A percentile compares a stretch with the other conserved stretches of the same genome.
phyloP scores from a whole-genome alignment of 1,284 basidiomycete genomes.

The Gomphus bonarii region DNA sequence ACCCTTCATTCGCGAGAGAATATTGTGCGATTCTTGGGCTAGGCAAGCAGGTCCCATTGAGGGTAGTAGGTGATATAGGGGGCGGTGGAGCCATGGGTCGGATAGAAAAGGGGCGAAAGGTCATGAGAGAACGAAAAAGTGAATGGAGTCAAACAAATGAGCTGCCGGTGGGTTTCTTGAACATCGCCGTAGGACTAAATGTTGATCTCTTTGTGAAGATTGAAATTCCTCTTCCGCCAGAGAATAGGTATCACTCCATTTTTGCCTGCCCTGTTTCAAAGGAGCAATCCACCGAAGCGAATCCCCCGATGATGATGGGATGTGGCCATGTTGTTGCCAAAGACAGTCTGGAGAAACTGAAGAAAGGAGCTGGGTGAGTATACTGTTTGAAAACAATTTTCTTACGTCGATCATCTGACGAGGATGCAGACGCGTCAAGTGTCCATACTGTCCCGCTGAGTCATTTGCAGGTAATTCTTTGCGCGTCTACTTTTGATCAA shows the following conservation, averaged over 20 bases:
- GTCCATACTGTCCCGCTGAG: constrained; percentile 83
- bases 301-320: constrained; percentile 95
- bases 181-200: not conserved
- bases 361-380: constrained; percentile 78
- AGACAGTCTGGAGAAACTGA: constrained; percentile 78
- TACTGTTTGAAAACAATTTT: not conserved
- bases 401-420: constrained; percentile 4
- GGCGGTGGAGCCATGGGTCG: constrained; percentile 80
- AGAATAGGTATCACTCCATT: constrained; percentile 90
- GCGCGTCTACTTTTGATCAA: constrained; percentile 58
- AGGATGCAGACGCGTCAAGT: constrained; percentile 62
- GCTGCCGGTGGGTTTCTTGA: constrained; percentile 57
- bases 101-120: constrained; percentile 86
- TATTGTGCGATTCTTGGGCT: constrained; percentile 83
- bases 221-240: constrained; percentile 81
- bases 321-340: constrained; percentile 93
- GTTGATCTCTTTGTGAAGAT: constrained; percentile 43
- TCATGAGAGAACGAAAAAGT: constrained; percentile 86
- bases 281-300: constrained; percentile 86
- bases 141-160: constrained; percentile 89
- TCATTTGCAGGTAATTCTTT: constrained; percentile 49
- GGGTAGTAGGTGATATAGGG: constrained; percentile 84
- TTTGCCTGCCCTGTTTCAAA: constrained; percentile 98
- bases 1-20: constrained; percentile 77
- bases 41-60: constrained; percentile 79